Base-by-base conservation (phyloP, 768 basidiomycete species). In the Lactarius pseudohatsudake region DNA sequence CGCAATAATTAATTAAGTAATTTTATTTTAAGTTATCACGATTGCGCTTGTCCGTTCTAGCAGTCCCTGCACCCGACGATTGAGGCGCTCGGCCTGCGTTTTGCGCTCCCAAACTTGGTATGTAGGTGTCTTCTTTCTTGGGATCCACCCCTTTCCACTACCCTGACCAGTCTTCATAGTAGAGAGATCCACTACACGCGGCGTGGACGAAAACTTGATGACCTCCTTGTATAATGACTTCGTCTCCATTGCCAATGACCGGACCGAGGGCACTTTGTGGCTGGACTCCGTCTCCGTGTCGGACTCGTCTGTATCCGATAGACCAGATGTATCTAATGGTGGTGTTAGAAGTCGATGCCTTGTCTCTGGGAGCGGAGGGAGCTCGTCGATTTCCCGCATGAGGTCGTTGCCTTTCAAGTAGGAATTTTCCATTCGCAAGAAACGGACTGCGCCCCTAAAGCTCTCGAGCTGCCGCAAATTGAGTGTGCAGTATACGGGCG, bases 371-470 rank as follows among this genome's bases (percentile, higher is more conserved):
- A 92, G 84, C 0, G 80, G 79, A 20, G 90, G 91, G 0, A 98
- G 81, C 7, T 86, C 73, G 69, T 90, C 85, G 63, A 98, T 87
- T 71, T 94, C 91, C 60, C 84, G 83, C 65, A 98, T 85, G 0
- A 98, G 84, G 72, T 96, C 94, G 75, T 94, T 92, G 2, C 94
- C 93, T 74, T 91, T 95, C 77, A 98, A 87, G 74, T 92, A 94
- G 2, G 92, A 85, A 75, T 98, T 98, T 77, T 98, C 96, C 41
- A 84, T 87, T 28, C 96, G 87, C n/a, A 99, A 81, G 85, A 91
- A 98, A 22, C 93, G 87, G 34, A 98, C 86, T 0, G 96, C 92
- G 6, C 90, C 88, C 47, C 93, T 90, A n/a, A 98, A 84, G 16
- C 90, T 91, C 56, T 96, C 92, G 73, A 98, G 88, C 90, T 94